A percentile compares a stretch with the other conserved stretches of the same genome.
Conservation (phyloP, 345 rosid genomes). For the Lepidium sativum region DNA sequence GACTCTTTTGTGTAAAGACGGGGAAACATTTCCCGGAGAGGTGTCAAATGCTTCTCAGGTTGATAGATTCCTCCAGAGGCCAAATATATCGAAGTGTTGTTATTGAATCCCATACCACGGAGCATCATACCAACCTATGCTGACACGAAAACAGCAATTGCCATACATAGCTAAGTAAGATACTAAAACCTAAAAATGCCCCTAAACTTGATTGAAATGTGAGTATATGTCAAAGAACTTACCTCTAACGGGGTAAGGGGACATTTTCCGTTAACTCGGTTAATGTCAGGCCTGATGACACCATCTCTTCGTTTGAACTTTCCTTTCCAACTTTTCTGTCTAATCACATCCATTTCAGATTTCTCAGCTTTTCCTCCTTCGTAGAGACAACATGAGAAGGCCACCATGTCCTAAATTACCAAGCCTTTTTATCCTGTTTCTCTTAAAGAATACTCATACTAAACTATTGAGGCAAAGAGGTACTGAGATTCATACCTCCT, state of each 20-base stretch:
- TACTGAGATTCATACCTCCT: slow-evolving; percentile 55
- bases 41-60: slow-evolving; percentile 60
- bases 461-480: neutral
- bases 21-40: slow-evolving; percentile 77
- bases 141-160: slow-evolving; percentile 38
- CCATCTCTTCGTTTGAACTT: slow-evolving; percentile 77
- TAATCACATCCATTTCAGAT: slow-evolving; percentile 49
- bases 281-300: slow-evolving; percentile 54
- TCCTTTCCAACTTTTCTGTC: slow-evolving; percentile 74
- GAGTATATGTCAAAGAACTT: neutral
- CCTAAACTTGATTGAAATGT: neutral
- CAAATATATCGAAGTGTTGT: slow-evolving; percentile 66
- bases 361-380: slow-evolving; percentile 82
- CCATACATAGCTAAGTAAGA: slow-evolving; percentile 3
- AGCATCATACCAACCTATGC: slow-evolving; percentile 94
- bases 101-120: slow-evolving; percentile 95
- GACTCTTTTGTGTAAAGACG: slow-evolving; percentile 76
- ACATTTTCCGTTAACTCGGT: slow-evolving; percentile 81
- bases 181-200: neutral
- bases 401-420: slow-evolving; percentile 80
- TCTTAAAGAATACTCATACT: neutral
- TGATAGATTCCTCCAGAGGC: slow-evolving; percentile 80
- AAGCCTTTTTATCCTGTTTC: neutral
- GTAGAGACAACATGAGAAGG: slow-evolving; percentile 87
- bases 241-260: slow-evolving; percentile 97